These are phyloP conservation scores for Coprinellus aureogranulatus DNA, from an alignment of 768 basidiomycete species.

Conservation along the genomic window DNA sequence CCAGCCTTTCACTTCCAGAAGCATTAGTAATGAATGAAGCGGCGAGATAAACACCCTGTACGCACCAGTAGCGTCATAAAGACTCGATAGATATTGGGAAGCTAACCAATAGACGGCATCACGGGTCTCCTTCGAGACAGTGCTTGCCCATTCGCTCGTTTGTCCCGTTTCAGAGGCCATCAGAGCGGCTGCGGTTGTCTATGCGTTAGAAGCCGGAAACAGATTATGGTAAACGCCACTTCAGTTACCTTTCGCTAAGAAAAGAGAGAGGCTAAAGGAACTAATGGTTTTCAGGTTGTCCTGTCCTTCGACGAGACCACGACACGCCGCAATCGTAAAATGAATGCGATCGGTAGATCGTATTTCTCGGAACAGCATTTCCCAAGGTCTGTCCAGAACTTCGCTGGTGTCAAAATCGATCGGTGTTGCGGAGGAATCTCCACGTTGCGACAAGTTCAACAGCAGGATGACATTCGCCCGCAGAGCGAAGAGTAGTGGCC, in stretches of 20 bases:
- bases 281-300: neutral
- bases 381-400: slow-evolving; percentile 1
- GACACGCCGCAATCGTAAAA: neutral
- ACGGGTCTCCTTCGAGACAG: neutral
- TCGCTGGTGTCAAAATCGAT: neutral
- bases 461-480: neutral
- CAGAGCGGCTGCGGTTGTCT: neutral
- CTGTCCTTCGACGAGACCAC: neutral
- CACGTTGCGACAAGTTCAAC: neutral
- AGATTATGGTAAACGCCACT: too few relatives aligned
- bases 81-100: neutral
- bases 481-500: neutral
- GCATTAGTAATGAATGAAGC: too few relatives aligned
- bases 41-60: too few relatives aligned
- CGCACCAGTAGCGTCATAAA: neutral
- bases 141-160: slow-evolving; percentile 1
- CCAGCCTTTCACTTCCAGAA: too few relatives aligned
- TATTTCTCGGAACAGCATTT: neutral
- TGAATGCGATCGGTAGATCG: neutral
- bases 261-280: neutral
- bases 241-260: neutral
- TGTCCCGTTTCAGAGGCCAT: neutral
- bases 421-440: too few relatives aligned
- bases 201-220: too few relatives aligned
- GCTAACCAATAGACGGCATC: neutral